These are phyloP conservation scores for Aspergillus incahuasiensis DNA, from an alignment of 495 filamentous ascomycete species.

Conservation along the genomic window DNA sequence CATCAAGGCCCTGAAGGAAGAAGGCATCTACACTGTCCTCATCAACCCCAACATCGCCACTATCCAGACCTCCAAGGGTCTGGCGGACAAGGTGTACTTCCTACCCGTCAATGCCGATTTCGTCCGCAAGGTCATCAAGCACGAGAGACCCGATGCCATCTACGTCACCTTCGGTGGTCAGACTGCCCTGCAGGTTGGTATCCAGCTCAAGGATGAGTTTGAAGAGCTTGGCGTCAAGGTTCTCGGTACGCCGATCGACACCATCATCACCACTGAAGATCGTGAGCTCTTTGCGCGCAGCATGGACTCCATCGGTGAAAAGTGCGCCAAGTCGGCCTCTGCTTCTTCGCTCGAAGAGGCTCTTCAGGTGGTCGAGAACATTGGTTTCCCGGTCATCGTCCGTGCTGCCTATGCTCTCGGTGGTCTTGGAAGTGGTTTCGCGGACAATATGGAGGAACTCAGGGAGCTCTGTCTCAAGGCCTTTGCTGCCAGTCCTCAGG, in stretches of 20 bases:
- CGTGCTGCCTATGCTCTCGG: constrained; percentile 94
- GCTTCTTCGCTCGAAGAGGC: constrained; percentile 85
- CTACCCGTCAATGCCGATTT: constrained; percentile 94
- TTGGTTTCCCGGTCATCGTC: constrained; percentile 95
- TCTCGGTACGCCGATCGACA: constrained; percentile 92
- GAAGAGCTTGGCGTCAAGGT: constrained; percentile 86
- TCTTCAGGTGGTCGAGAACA: constrained; percentile 73
- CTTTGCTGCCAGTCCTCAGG: constrained; percentile 90
- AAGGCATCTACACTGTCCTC: constrained; percentile 89
- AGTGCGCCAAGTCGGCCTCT: constrained; percentile 94
- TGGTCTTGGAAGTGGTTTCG: constrained; percentile 93
- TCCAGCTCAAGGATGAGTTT: constrained; percentile 95
- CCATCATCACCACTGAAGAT: constrained; percentile 97
- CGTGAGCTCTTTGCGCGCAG: constrained; percentile 93
- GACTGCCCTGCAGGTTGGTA: constrained; percentile 90
- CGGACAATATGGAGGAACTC: constrained; percentile 81
- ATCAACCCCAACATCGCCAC: constrained; percentile 99
- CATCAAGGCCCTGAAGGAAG: constrained; percentile 94
- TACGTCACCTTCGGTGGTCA: constrained; percentile 97
- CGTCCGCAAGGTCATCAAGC: constrained; percentile 93
- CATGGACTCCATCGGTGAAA: constrained; percentile 98
- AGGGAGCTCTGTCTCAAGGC: constrained; percentile 91
- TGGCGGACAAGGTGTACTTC: constrained; percentile 98
- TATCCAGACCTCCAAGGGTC: constrained; percentile 92
- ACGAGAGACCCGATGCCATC: constrained; percentile 92